These are phyloP conservation scores for Pseudocercospora fuligena DNA, from an alignment of 2,329 filamentous ascomycete genomes.

Conservation along the genomic window DNA sequence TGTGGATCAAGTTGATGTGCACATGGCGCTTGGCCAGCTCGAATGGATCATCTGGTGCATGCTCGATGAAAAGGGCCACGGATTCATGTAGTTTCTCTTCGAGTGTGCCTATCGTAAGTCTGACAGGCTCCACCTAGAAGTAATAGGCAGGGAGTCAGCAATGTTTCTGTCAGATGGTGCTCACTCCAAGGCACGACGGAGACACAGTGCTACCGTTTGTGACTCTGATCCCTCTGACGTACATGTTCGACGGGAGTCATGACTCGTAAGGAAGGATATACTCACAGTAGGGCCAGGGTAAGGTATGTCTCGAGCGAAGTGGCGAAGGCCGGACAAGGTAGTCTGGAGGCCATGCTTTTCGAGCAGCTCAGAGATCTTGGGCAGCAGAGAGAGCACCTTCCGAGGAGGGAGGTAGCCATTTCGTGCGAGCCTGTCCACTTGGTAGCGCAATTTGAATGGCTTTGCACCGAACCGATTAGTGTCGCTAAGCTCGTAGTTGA, in stretches of 20 bases:
- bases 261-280: no score
- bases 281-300: constrained; percentile 55
- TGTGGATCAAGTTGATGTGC: constrained; percentile 44
- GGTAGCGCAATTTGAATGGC: constrained; percentile 63
- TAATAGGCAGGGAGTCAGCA: no score
- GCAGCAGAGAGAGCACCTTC: constrained; percentile 55
- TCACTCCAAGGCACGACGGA: no score
- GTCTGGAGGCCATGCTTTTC: constrained; percentile 33
- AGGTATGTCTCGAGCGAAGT: constrained; percentile 58
- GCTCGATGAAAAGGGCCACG: constrained; percentile 45
- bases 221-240: no score
- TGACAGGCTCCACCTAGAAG: constrained; percentile 43
- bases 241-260: no score
- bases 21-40: constrained; percentile 39
- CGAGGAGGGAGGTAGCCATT: constrained; percentile 66
- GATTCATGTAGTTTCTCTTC: constrained; percentile 46
- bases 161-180: no score
- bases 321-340: constrained; percentile 56
- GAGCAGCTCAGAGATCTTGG: constrained; percentile 46
- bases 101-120: constrained; percentile 50
- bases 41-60: constrained; percentile 36
- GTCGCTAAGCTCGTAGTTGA: constrained; percentile 44
- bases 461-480: constrained; percentile 40
- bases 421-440: constrained; percentile 66
- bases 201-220: no score